These are phyloP conservation scores for Medakamo hakoo DNA, from an alignment of 139 green algal species.

Conservation along the genomic window DNA sequence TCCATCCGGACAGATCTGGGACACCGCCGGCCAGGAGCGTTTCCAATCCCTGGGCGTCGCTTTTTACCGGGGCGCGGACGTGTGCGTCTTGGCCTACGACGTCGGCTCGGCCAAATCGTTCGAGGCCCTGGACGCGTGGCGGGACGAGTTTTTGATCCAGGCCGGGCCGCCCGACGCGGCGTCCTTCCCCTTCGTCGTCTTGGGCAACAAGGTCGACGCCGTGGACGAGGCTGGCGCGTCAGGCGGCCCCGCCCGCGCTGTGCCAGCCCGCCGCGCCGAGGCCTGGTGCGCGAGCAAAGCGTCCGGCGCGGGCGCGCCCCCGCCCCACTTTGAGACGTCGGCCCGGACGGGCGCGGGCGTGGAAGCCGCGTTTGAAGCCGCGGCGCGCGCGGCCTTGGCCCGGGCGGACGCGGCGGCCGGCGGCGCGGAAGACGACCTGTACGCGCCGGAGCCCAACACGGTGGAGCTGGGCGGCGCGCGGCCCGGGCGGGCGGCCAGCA, in stretches of 20 bases:
- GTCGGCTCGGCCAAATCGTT: constrained; percentile 92
- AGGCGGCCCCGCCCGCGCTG: constrained; percentile 47
- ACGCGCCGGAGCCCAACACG: constrained; percentile 79
- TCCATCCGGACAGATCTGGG: constrained; percentile 74
- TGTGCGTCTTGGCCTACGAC: constrained; percentile 95
- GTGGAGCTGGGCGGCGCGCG: constrained; percentile 73
- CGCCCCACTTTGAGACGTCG: constrained; percentile 91
- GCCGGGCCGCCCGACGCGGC: constrained; percentile 70
- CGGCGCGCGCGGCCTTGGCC: constrained; percentile 80
- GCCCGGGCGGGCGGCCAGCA: constrained; percentile 24
- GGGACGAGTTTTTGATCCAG: constrained; percentile 96
- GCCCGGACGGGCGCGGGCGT: constrained; percentile 91
- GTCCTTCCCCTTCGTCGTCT: constrained; percentile 95
- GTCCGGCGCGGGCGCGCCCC: too few species aligned
- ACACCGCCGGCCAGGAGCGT: constrained; percentile 93
- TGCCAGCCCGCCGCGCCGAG: constrained; percentile 88
- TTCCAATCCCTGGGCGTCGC: constrained; percentile 95
- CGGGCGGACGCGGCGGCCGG: too few species aligned
- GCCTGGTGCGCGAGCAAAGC: constrained; percentile 81
- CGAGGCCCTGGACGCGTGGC: constrained; percentile 95
- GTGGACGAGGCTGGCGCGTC: too few species aligned
- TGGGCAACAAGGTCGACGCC: constrained; percentile 98
- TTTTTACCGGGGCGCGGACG: constrained; percentile 97
- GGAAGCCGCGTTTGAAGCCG: constrained; percentile 52
- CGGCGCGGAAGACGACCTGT: constrained; percentile 83